A percentile compares a stretch with the other conserved stretches of the same genome.
phyloP scores from a whole-genome alignment of 495 filamentous ascomycete species.

The Aspergillus saccharolyticus region DNA sequence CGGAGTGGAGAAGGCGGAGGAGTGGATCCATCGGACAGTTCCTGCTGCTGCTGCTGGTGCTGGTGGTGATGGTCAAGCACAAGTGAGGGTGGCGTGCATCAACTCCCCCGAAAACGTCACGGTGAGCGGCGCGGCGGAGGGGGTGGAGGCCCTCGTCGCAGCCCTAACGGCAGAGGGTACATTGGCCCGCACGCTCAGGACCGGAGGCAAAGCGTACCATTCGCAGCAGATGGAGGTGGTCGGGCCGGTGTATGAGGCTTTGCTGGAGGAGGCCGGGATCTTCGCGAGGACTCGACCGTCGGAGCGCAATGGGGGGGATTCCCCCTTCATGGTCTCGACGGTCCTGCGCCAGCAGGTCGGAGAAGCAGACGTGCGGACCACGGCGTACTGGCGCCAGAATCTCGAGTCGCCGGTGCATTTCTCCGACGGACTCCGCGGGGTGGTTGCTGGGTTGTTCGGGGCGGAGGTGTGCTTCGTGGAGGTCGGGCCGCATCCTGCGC shows the following conservation, averaged over 20 bases:
- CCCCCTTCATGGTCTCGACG: too few relatives aligned
- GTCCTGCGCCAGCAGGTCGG: not conserved
- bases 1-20: not conserved
- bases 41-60: too few relatives aligned
- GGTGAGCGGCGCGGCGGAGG: slow-evolving; percentile 24
- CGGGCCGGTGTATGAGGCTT: not conserved
- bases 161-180: not conserved
- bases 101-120: slow-evolving; percentile 19
- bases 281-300: too few relatives aligned
- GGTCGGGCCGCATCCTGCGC: slow-evolving; percentile 8
- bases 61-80: too few relatives aligned
- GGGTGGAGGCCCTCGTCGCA: slow-evolving; percentile 20
- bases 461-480: not conserved
- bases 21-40: too few relatives aligned
- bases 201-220: slow-evolving; percentile 38
- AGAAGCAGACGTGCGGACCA: not conserved
- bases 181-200: slow-evolving; percentile 16
- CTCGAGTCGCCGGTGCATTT: slow-evolving; percentile 10
- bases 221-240: slow-evolving; percentile 17
- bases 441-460: not conserved
- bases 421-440: not conserved
- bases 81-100: slow-evolving; percentile 4
- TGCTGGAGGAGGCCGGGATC: too few relatives aligned
- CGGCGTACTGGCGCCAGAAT: slow-evolving; percentile 7
- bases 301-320: not conserved